A percentile compares a stretch with the other conserved stretches of the same genome.
phyloP scores from a whole-genome alignment of 495 filamentous ascomycete genomes.

The Bacidia gigantensis region DNA sequence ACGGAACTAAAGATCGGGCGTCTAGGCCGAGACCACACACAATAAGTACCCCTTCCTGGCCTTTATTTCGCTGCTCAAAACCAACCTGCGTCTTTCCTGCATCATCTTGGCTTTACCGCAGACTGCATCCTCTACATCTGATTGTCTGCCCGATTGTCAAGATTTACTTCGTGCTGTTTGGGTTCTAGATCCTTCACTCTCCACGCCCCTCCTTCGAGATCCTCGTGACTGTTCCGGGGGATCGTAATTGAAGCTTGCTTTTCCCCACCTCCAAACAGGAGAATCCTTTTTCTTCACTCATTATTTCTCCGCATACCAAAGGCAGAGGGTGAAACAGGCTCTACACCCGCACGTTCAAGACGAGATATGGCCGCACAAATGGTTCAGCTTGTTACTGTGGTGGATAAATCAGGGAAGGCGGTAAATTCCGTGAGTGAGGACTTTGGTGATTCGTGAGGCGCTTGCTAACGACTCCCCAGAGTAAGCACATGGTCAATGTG shows the following conservation, averaged over 20 bases:
- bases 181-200: too few species aligned
- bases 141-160: background rate
- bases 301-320: too few species aligned
- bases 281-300: too few species aligned
- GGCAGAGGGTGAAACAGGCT: background rate
- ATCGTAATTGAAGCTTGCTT: too few species aligned
- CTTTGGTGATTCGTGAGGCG: constrained; percentile 1
- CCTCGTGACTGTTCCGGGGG: too few species aligned
- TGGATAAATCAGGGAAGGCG: constrained; percentile 86
- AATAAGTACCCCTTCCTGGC: background rate
- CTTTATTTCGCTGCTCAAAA: background rate
- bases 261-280: too few species aligned
- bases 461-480: constrained; percentile 37
- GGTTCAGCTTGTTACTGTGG: constrained; percentile 68
- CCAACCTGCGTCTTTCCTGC: background rate
- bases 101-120: background rate
- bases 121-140: background rate
- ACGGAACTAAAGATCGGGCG: background rate
- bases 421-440: constrained; percentile 66
- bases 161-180: background rate
- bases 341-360: background rate
- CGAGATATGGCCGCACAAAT: constrained; percentile 27
- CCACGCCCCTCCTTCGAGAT: too few species aligned
- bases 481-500: constrained; percentile 73
- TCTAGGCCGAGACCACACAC: background rate